These are phyloP conservation scores for Suillus fuscotomentosus DNA, from an alignment of 768 basidiomycete genomes.

Conservation along the genomic window DNA sequence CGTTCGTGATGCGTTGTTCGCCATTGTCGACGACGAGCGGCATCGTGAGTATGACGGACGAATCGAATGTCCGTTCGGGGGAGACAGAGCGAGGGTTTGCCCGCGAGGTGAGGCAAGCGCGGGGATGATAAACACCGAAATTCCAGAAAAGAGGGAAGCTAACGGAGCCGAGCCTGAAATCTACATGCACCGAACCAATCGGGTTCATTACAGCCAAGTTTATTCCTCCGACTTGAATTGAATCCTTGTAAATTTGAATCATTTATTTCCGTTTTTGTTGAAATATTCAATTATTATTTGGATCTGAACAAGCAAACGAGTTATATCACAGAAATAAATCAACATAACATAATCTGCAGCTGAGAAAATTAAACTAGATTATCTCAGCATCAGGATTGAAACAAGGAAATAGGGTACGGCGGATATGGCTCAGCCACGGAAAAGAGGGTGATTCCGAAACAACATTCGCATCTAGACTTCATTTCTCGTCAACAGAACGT, in stretches of 20 bases:
- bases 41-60: conserved; percentile 29
- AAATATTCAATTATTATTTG: neutral
- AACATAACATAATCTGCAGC: neutral
- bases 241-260: conserved; percentile 2
- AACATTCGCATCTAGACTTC: conserved; percentile 16
- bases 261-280: conserved; percentile 6
- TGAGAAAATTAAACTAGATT: conserved; percentile 4
- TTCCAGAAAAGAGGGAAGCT: conserved; percentile 42
- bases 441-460: conserved; percentile 16
- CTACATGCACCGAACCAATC: conserved; percentile 64
- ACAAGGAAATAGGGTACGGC: conserved; percentile 12
- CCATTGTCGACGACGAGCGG: conserved; percentile 58
- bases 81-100: conserved; percentile 43
- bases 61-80: conserved; percentile 49
- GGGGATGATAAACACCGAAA: conserved; percentile 55
- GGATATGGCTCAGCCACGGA: conserved; percentile 16
- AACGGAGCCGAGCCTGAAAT: conserved; percentile 45
- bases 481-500: conserved; percentile 16
- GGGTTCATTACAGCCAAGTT: conserved; percentile 34
- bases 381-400: conserved; percentile 5
- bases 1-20: conserved; percentile 49
- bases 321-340: neutral
- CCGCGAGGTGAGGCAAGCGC: conserved; percentile 64
- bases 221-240: conserved; percentile 4
- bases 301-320: too few species aligned